Percentiles rank a stretch among this genome's conserved stretches.
Evolutionary conservation across 441 rosid species (phyloP).

Genomic region (Populus hybrid): DNA sequence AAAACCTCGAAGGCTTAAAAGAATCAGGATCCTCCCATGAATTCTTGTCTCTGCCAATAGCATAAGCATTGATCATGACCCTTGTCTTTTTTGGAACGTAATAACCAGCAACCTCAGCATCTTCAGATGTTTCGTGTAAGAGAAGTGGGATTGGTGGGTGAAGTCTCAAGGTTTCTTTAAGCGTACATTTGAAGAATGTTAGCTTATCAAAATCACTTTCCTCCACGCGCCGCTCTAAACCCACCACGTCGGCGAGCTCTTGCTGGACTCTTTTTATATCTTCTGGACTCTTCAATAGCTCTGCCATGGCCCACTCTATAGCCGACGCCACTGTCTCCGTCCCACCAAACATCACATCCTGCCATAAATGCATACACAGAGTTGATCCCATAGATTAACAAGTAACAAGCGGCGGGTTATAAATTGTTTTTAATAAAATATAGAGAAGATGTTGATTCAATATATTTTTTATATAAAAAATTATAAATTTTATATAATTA

Average conservation of each 20-base stretch:
- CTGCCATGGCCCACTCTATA: conserved; percentile 87
- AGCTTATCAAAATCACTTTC: conserved; percentile 76
- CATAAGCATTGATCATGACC: conserved; percentile 81
- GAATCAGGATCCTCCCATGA: conserved; percentile 78
- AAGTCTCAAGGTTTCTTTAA: conserved; percentile 84
- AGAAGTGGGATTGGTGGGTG: conserved; percentile 98
- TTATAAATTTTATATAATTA: too few relatives aligned
- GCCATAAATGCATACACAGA: neutral
- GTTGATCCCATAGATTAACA: neutral
- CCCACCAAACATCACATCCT: conserved; percentile 99
- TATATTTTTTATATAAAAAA: too few relatives aligned
- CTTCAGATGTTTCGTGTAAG: conserved; percentile 87
- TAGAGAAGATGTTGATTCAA: too few relatives aligned
- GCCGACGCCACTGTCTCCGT: conserved; percentile 97
- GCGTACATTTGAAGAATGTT: conserved; percentile 53
- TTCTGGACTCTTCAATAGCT: conserved; percentile 73
- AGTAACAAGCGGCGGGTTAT: too few relatives aligned
- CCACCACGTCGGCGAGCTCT: conserved; percentile 83
- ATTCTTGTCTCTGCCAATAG: conserved; percentile 68
- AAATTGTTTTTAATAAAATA: too few relatives aligned
- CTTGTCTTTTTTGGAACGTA: conserved; percentile 65
- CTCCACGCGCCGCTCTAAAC: conserved; percentile 74
- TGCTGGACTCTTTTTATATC: conserved; percentile 68
- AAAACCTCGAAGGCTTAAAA: conserved; percentile 76
- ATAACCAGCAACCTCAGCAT: conserved; percentile 59